Conservation (phyloP, 805 yeast species). For the Kuraishia hungarica region DNA sequence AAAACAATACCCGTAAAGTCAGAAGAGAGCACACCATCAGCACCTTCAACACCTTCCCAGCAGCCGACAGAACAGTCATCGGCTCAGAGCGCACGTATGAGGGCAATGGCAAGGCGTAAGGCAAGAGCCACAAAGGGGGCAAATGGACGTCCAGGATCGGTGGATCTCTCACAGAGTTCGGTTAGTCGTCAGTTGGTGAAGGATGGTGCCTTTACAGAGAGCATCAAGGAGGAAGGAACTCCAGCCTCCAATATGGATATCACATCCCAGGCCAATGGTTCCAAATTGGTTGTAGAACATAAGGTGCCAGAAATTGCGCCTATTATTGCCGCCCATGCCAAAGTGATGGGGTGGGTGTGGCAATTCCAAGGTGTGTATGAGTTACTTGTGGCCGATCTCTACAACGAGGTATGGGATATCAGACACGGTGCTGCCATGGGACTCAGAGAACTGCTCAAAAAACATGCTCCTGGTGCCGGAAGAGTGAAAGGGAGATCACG, state of each 20-base stretch:
- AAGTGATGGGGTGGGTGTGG: constrained; percentile 76
- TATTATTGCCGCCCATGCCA: constrained; percentile 59
- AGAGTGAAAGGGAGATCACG: constrained; percentile 56
- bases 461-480: constrained; percentile 83
- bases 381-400: constrained; percentile 66
- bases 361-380: constrained; percentile 92
- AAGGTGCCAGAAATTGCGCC: constrained; percentile 58
- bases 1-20: neutral
- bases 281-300: constrained; percentile 79
- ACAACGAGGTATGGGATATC: constrained; percentile 85
- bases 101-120: constrained; percentile 90
- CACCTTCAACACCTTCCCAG: neutral
- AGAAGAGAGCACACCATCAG: neutral
- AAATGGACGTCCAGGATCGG: constrained; percentile 35
- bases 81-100: constrained; percentile 64
- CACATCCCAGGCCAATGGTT: constrained; percentile 73
- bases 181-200: constrained; percentile 46
- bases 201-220: constrained; percentile 24
- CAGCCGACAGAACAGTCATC: neutral
- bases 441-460: constrained; percentile 71
- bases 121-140: constrained; percentile 62
- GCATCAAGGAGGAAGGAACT: constrained; percentile 7
- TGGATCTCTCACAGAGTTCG: constrained; percentile 67
- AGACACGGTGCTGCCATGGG: constrained; percentile 96
- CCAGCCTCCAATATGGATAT: constrained; percentile 31